Evolutionary conservation across 176 grass and related monocot species (phyloP), one percentile per base, ranked within the genome.

Genomic region (Avena insularis): DNA sequence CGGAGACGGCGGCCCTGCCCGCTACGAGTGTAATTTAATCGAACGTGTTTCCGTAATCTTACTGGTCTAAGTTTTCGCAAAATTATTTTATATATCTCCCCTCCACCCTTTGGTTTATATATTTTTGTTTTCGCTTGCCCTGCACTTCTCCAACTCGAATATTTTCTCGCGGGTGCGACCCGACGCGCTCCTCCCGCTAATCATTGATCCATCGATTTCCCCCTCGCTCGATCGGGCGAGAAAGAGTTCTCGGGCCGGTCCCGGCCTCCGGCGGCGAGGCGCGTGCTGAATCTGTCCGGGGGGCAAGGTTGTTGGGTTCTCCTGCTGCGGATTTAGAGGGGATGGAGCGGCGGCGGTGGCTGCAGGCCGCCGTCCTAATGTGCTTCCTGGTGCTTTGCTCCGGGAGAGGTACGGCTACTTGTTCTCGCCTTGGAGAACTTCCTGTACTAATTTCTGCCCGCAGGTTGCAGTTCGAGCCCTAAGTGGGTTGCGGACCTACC

Each of bases 391-490:
- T 77, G 40, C 76, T 86, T 81, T 86, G 92, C 78, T 80, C 72
- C 67, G 92, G 92, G 71, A 91, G 92, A 93, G 86, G 89, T 93
- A 81, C 84, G 49, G 25, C 69, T n/a, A 9, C 21, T 3, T 81
- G 8, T 10, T 47, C 14, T 35, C 10, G 9, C 12, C 10, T 4
- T 10, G n/a, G n/a, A 77, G 20, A 19, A 29, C 9, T 33, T 12
- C 19, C 9, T 47, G 17, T 12, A 66, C 38, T 84, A 16, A 64
- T 47, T 65, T 71, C 46, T 62, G 16, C 29, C 49, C 3, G 31
- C 25, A 0, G 33, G 11, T 13, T 58, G 35, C 3, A 71, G 11
- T 73, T 51, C 14, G 53, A 46, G 48, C 59, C 43, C 11, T 17
- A 5, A 3, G 48, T 48, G n/a, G 54, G 84, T 19, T 60, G 23